Conservation (phyloP, 495 filamentous ascomycete species). For the Lasiosphaeria miniovina region DNA sequence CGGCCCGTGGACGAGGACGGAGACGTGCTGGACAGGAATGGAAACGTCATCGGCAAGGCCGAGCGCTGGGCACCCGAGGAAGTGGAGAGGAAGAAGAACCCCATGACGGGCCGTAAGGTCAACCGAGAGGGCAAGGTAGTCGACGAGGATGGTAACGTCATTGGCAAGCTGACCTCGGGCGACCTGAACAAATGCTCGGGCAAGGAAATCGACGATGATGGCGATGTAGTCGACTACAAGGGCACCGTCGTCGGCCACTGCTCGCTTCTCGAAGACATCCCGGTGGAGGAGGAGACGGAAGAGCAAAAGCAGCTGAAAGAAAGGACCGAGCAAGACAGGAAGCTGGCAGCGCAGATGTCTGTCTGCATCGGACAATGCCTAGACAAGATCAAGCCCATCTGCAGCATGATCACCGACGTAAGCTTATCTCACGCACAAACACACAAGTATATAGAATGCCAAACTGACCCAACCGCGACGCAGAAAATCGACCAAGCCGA, state of each 20-base stretch:
- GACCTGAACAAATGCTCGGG: conserved; percentile 67
- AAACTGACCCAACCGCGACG: neutral
- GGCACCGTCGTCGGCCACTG: conserved; percentile 78
- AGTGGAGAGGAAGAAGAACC: conserved; percentile 56
- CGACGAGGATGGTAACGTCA: conserved; percentile 75
- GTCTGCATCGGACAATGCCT: conserved; percentile 72
- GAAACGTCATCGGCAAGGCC: conserved; percentile 76
- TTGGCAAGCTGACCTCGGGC: conserved; percentile 75
- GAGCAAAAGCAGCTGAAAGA: conserved; percentile 54
- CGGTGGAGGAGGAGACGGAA: conserved; percentile 43
- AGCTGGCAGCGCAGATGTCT: conserved; percentile 76
- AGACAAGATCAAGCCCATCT: conserved; percentile 78
- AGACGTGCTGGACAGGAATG: conserved; percentile 76
- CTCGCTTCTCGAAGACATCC: conserved; percentile 73
- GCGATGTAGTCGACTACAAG: conserved; percentile 79
- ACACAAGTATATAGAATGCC: neutral
- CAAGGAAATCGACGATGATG: conserved; percentile 81
- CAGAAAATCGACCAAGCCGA: conserved; percentile 79
- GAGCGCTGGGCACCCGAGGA: conserved; percentile 79
- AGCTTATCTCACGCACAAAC: conserved; percentile 20
- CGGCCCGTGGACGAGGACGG: conserved; percentile 80
- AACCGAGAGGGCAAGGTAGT: conserved; percentile 81
- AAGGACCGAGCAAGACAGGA: conserved; percentile 62
- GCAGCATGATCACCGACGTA: conserved; percentile 84
- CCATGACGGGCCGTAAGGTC: conserved; percentile 72